Evolutionary conservation across 2,329 filamentous ascomycete genomes (phyloP), one percentile per base, ranked within the genome.

Genomic region (Aspergillus pseudoglaucus): DNA sequence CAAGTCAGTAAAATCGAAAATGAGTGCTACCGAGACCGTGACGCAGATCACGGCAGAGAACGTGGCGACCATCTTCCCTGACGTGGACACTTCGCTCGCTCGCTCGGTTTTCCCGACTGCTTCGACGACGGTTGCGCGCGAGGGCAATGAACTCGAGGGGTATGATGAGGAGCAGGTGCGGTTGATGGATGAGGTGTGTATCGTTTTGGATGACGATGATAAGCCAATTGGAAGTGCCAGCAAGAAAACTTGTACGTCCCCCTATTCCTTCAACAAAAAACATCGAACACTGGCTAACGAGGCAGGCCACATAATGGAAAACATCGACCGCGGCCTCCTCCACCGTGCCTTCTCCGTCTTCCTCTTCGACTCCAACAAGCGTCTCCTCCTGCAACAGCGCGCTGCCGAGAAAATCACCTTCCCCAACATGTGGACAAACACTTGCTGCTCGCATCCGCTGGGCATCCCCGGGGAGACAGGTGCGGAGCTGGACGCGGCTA

Each of bases 341-440:
- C 93, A 98, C 77, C 89, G 93, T 51, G 93, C 93, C 54, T 98
- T 98, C 72, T 97, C 91, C 50, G 88, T 94, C 59, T 98, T 98
- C 76, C 84, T 98, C 58, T 98, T 98, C 77, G 89, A 97, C 74
- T 85, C 88, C 53, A 80, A 93, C 67, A 94, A 96, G 71, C 86
- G 90, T 61, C 78, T 97, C 51, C 85, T 98, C 40, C 83, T 98
- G 45, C 93, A 98, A 74, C 93, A 97, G 76, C 87, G 93, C 58
- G 93, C 93, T 23, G 76, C 84, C 37, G 91, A 97, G 75, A 98
- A 98, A 78, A 98, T 98, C 66, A 98, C 93, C 6, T 98, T 98
- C 74, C 91, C 93, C 43, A 89, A 95, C 67, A 90, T 96, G 85
- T 98, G 93, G 93, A 98, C 93, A 55, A 98, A 98, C 74, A 98